Conservation (phyloP, 768 basidiomycete species). For the Rhodotorula paludigena region DNA sequence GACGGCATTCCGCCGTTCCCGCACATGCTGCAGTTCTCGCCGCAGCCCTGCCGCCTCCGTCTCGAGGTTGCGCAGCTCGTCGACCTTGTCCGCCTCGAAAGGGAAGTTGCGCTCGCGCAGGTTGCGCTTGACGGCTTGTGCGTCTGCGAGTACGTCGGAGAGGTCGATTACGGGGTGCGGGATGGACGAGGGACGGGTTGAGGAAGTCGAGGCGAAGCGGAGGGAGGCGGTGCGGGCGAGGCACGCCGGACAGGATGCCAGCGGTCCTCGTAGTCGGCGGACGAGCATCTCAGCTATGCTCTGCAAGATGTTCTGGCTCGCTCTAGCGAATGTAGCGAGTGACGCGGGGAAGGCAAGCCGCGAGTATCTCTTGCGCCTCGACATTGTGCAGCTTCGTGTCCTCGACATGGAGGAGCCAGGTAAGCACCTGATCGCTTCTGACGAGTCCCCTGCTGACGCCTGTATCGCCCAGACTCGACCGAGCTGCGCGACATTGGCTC, state of each 20-base stretch:
- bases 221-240: not conserved
- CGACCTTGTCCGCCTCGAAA: slow-evolving; percentile 2
- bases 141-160: slow-evolving; percentile 8
- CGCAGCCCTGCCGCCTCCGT: slow-evolving; percentile 19
- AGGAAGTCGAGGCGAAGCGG: slow-evolving; percentile 26
- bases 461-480: slow-evolving; percentile 2
- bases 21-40: slow-evolving; percentile 16
- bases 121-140: slow-evolving; percentile 20
- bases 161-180: slow-evolving; percentile 33
- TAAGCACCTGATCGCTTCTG: not conserved
- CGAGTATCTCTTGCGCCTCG: too few species aligned
- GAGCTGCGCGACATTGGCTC: slow-evolving; percentile 57
- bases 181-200: slow-evolving; percentile 23
- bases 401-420: slow-evolving; percentile 13
- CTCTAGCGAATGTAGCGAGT: not conserved
- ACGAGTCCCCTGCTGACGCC: not conserved
- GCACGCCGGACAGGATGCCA: not conserved
- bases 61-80: slow-evolving; percentile 13
- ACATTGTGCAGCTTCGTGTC: not conserved
- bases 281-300: not conserved
- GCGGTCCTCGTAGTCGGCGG: not conserved
- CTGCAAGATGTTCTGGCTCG: not conserved
- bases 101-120: slow-evolving; percentile 26
- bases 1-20: slow-evolving; percentile 25
- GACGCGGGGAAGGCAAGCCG: not conserved